These are phyloP conservation scores for Pisolithus orientalis DNA, from an alignment of 768 basidiomycete species.

Conservation along the genomic window DNA sequence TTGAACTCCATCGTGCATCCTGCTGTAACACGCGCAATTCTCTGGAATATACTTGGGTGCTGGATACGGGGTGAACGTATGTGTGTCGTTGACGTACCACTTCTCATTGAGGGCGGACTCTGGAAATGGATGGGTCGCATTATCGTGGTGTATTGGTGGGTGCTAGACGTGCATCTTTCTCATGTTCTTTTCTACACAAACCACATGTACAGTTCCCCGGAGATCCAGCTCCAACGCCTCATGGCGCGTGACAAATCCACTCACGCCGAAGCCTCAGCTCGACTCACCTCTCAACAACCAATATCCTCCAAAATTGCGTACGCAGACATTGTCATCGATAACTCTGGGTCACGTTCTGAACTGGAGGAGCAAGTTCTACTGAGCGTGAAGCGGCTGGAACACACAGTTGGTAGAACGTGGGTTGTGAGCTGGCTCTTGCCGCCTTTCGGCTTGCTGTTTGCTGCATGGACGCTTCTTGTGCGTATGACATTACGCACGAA, in stretches of 20 bases:
- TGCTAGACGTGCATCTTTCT: slow-evolving; percentile 4
- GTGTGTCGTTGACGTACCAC: slow-evolving; percentile 85
- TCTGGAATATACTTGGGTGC: slow-evolving; percentile 53
- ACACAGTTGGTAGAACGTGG: slow-evolving; percentile 52
- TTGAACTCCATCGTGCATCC: slow-evolving; percentile 90
- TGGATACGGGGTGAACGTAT: slow-evolving; percentile 79
- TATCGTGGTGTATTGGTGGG: slow-evolving; percentile 88
- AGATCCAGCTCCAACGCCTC: slow-evolving; percentile 79
- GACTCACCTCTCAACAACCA: slow-evolving; percentile 76
- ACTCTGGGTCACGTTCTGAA: slow-evolving; percentile 70
- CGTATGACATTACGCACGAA: slow-evolving; percentile 17
- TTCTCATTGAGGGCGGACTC: slow-evolving; percentile 84
- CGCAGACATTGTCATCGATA: slow-evolving; percentile 84
- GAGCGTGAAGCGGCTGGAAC: slow-evolving; percentile 39
- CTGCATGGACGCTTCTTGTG: slow-evolving; percentile 33
- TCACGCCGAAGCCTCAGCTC: slow-evolving; percentile 58
- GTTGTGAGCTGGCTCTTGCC: slow-evolving; percentile 57
- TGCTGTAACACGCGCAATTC: slow-evolving; percentile 75
- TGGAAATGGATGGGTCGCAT: slow-evolving; percentile 81
- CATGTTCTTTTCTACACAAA: background rate
- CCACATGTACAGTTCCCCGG: slow-evolving; percentile 51
- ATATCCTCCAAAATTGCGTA: slow-evolving; percentile 76
- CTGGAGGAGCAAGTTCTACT: slow-evolving; percentile 42
- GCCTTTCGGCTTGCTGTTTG: slow-evolving; percentile 46
- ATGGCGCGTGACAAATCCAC: slow-evolving; percentile 68